Conservation (phyloP, 305 asterid species). For the Fraxinus sp. region DNA sequence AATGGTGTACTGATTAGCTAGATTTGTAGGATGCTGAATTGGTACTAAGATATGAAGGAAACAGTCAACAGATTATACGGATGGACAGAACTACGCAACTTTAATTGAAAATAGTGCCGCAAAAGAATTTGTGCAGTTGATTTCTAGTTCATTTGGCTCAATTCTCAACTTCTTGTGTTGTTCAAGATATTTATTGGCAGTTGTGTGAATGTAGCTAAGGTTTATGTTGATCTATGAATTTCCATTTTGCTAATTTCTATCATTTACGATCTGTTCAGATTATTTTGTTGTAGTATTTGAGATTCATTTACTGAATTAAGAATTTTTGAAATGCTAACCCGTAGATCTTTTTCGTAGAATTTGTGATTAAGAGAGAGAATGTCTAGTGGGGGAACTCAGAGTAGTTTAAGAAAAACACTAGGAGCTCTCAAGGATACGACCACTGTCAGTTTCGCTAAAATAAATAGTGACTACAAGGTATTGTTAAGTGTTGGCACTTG, state of each 20-base stretch:
- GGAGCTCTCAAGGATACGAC: constrained; percentile 96
- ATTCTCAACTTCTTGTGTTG: not conserved
- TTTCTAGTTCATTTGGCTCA: not conserved
- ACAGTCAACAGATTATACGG: not conserved
- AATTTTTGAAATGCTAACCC: constrained; percentile 9
- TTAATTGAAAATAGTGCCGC: not conserved
- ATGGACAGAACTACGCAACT: not conserved
- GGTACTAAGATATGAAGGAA: not conserved
- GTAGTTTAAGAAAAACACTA: constrained; percentile 84
- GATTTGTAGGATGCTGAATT: constrained; percentile 19
- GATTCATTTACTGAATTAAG: constrained; percentile 27
- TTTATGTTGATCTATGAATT: constrained; percentile 6
- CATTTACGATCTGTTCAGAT: not conserved
- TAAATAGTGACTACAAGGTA: constrained; percentile 94
- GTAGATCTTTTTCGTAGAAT: constrained; percentile 29
- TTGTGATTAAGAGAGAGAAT: constrained; percentile 43
- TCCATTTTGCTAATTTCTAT: not conserved
- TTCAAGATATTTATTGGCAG: not conserved
- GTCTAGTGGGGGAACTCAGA: constrained; percentile 85
- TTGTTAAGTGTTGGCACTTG: not conserved
- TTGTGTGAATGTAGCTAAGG: not conserved
- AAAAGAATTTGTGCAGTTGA: not conserved
- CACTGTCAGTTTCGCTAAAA: constrained; percentile 92
- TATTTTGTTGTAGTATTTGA: constrained; percentile 9
- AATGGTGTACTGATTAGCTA: constrained; percentile 10